Conservation (phyloP, 2,329 filamentous ascomycete species). For the Phialocephala subalpina region DNA sequence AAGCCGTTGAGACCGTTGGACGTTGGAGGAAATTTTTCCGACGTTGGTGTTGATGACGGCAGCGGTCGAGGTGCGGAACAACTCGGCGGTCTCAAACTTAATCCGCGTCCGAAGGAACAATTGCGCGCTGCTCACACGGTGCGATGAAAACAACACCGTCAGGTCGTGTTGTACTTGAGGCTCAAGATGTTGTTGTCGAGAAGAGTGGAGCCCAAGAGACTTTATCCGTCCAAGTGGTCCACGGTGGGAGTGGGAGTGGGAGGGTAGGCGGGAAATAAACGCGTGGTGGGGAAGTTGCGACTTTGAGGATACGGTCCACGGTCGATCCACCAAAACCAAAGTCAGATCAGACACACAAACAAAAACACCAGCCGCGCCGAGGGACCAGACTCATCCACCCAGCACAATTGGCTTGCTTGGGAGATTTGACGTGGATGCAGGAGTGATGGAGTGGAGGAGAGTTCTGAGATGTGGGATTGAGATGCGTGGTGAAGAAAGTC, state of each 20-base stretch:
- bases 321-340: slow-evolving; percentile 28
- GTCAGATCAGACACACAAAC: slow-evolving; percentile 19
- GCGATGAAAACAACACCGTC: not conserved
- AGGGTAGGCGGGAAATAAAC: slow-evolving; percentile 37
- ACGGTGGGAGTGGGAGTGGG: slow-evolving; percentile 12
- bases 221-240: slow-evolving; percentile 22
- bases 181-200: slow-evolving; percentile 18
- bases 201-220: slow-evolving; percentile 19
- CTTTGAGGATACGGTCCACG: slow-evolving; percentile 15
- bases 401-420: slow-evolving; percentile 4
- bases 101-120: not conserved
- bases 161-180: slow-evolving; percentile 12
- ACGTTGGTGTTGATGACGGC: slow-evolving; percentile 7
- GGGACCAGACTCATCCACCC: not conserved
- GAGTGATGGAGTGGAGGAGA: not conserved
- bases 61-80: not conserved
- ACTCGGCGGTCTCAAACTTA: not conserved
- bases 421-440: not conserved
- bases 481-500: not conserved
- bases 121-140: not conserved
- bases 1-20: not conserved
- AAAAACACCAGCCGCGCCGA: slow-evolving; percentile 3
- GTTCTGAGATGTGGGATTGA: not conserved
- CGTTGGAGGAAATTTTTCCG: not conserved
- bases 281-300: slow-evolving; percentile 35